A percentile compares a stretch with the other conserved stretches of the same genome.
phyloP scores from a whole-genome alignment of 352 stramenopile species.

The Phytophthora sp. region DNA sequence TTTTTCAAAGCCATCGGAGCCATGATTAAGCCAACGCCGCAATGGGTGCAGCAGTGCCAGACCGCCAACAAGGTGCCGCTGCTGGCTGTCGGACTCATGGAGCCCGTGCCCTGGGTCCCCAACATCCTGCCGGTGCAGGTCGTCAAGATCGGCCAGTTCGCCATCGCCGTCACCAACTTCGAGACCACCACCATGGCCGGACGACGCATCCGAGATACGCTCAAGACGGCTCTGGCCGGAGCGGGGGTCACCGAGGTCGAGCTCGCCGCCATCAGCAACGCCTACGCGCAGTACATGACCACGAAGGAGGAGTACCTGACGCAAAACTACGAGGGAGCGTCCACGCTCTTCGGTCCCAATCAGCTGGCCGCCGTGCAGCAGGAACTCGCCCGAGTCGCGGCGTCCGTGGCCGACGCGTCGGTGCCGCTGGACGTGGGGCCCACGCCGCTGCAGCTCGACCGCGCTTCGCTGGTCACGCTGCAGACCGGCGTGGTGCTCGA shows the following conservation, averaged over 20 bases:
- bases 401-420: neutral
- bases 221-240: constrained; percentile 28
- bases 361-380: constrained; percentile 55
- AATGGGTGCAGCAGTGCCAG: constrained; percentile 46
- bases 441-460: constrained; percentile 39
- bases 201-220: constrained; percentile 40
- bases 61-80: constrained; percentile 39
- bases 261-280: constrained; percentile 51
- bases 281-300: constrained; percentile 61
- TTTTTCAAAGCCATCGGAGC: constrained; percentile 21
- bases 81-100: constrained; percentile 36
- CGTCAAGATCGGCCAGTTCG: constrained; percentile 50
- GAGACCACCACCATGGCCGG: constrained; percentile 66
- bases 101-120: constrained; percentile 43
- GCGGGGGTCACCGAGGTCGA: constrained; percentile 43
- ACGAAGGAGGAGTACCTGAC: constrained; percentile 57
- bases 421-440: constrained; percentile 17
- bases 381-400: constrained; percentile 43
- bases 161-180: constrained; percentile 50
- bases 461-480: constrained; percentile 32
- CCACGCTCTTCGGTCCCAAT: constrained; percentile 55
- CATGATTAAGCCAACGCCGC: constrained; percentile 28
- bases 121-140: constrained; percentile 55
- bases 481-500: constrained; percentile 44
- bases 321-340: constrained; percentile 46